These are phyloP conservation scores for Euphorbia pulcherrima DNA, from an alignment of 345 rosid species.

Conservation along the genomic window DNA sequence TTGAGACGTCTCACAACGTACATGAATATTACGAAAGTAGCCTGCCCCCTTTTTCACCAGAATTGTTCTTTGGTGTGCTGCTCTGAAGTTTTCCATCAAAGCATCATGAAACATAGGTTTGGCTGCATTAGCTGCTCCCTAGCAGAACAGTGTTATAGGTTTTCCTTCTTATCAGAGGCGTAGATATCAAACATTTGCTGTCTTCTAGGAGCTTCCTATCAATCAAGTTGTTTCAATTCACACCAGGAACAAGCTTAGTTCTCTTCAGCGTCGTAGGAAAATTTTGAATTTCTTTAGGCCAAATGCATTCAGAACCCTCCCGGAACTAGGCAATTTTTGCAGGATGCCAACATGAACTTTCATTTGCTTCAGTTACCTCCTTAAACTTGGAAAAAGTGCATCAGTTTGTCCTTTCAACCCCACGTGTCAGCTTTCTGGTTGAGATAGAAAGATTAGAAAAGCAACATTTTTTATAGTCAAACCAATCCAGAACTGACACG, in stretches of 20 bases:
- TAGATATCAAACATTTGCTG: neutral
- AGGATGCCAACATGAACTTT: no score
- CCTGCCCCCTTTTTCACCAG: neutral
- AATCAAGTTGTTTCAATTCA: slow-evolving; percentile 3
- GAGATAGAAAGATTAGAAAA: no score
- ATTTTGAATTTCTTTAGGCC: no score
- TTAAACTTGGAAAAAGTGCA: no score
- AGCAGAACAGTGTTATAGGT: neutral
- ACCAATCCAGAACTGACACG: no score
- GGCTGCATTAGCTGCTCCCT: neutral
- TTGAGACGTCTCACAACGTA: neutral
- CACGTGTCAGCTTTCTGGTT: no score
- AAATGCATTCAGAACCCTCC: no score
- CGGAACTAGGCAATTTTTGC: no score
- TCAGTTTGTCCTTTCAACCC: no score
- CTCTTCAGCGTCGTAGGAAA: no score
- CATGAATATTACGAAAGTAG: slow-evolving; percentile 1
- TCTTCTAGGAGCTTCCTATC: neutral
- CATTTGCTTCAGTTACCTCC: no score
- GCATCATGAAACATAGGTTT: neutral
- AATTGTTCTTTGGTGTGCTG: neutral
- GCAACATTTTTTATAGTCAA: no score
- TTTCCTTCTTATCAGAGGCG: neutral
- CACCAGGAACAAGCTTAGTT: slow-evolving; percentile 5
- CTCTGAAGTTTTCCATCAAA: slow-evolving; percentile 1